These are phyloP conservation scores for Pyracantha coccinea DNA, from an alignment of 331 rosid genomes.

Conservation along the genomic window DNA sequence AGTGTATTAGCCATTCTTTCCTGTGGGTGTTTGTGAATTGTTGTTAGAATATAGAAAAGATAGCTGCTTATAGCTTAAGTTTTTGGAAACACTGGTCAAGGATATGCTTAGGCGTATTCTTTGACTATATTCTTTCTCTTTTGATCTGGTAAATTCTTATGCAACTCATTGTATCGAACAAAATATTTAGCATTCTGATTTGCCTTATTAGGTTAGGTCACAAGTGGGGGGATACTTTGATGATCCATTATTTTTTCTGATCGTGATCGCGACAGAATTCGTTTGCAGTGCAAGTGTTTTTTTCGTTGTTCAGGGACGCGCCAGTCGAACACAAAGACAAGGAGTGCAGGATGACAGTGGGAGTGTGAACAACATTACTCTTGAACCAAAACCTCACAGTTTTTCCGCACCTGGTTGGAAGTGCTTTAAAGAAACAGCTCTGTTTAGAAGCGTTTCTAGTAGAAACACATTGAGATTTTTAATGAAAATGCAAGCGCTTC, in stretches of 20 bases:
- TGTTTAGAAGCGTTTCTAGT: no score
- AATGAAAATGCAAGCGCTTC: not conserved
- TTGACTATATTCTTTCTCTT: not conserved
- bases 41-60: not conserved
- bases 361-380: not conserved
- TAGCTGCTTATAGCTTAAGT: not conserved
- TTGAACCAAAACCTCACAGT: not conserved
- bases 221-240: not conserved
- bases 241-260: not conserved
- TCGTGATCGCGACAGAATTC: not conserved
- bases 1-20: not conserved
- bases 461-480: not conserved
- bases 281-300: not conserved
- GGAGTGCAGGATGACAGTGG: not conserved
- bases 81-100: not conserved
- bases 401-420: not conserved
- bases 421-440: not conserved
- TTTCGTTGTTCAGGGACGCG: not conserved
- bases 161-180: not conserved
- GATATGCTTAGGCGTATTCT: not conserved
- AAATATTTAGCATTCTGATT: not conserved
- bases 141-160: not conserved
- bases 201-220: not conserved
- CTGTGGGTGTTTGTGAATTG: not conserved
- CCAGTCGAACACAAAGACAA: not conserved